These are phyloP conservation scores for Melaleuca quinquenervia DNA, from an alignment of 345 rosid species.

Conservation along the genomic window DNA sequence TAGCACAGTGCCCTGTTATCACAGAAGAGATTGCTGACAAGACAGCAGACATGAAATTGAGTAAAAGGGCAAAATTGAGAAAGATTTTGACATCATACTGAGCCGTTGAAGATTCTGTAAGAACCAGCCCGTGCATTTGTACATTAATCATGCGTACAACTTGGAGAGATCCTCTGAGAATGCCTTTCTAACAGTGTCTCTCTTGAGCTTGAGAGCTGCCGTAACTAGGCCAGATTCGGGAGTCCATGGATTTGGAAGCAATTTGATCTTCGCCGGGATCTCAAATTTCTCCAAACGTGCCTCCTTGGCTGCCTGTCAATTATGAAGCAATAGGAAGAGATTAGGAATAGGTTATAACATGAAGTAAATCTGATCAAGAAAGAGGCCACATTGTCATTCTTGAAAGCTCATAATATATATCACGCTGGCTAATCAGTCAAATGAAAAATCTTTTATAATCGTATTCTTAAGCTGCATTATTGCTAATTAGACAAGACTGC, in stretches of 20 bases:
- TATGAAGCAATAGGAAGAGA: background rate
- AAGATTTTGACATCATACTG: background rate
- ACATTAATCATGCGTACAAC: slow-evolving; percentile 34
- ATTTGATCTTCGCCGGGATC: slow-evolving; percentile 78
- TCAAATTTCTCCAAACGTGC: slow-evolving; percentile 77
- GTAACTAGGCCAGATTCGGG: slow-evolving; percentile 94
- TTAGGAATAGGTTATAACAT: background rate
- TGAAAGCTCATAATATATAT: background rate
- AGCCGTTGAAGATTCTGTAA: background rate
- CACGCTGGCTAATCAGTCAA: background rate
- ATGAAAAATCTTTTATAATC: background rate
- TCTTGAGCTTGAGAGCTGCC: slow-evolving; percentile 89
- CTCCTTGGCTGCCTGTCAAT: slow-evolving; percentile 58
- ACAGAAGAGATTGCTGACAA: background rate
- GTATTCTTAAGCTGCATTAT: background rate
- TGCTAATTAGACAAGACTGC: background rate
- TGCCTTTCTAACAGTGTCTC: slow-evolving; percentile 65
- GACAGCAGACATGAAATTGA: background rate
- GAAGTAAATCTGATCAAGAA: background rate
- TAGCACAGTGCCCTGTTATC: background rate
- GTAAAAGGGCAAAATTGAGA: background rate
- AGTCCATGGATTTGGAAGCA: slow-evolving; percentile 81
- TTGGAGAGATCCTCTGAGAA: slow-evolving; percentile 64
- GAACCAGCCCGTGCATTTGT: background rate
- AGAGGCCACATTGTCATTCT: background rate